Evolutionary conservation across 2,329 filamentous ascomycete species (phyloP), one percentile per base, ranked within the genome.

Genomic region (Fusarium paranaense): DNA sequence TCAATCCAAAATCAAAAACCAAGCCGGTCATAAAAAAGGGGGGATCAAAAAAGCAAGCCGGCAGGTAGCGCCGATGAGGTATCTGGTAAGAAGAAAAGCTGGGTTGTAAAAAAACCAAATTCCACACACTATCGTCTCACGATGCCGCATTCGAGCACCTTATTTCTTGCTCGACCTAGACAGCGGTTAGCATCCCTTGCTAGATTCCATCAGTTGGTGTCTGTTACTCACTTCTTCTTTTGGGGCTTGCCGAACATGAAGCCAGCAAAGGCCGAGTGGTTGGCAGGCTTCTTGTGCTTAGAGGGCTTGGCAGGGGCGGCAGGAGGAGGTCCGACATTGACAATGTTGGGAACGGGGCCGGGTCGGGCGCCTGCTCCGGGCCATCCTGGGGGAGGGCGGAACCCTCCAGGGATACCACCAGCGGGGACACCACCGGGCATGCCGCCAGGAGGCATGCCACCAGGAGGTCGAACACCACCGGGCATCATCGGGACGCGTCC

Each of bases 141-240:
- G 42, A 50, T 62, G 52, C 62, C 38, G 61, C 56, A 56, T 66
- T 30, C 42, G 25, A 37, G 54, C 45, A 56, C 33, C 64, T 77
- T 66, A 78, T 64, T 79, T 79, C 75, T 74, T 78, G 68, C 69
- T 66, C 30, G 71, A 70, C 64, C 77, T 76, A 16, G 13, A 47
- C 14, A 20, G 27, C 5, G 52, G 61, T 76, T 61, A 74, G 63
- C 47, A 30, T 59, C 20, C 25, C n/a, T 67, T 32, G 14, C 45
- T 32, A 7, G 4, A n/a, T 58, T 3, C 18, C 33, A 14, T 40
- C 37, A 25, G 11, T 25, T 42, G 9, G 32, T n/a, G 22, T 33
- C 18, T n/a, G 9, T 22, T 11, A 76, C 80, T 76, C 66, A 81
- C 77, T 80, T 82, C 77, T 81, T 81, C 74, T 79, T 80, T 20